Evolutionary conservation across 2,329 filamentous ascomycete genomes (phyloP).

Genomic region (Clarireedia homoeocarpa): DNA sequence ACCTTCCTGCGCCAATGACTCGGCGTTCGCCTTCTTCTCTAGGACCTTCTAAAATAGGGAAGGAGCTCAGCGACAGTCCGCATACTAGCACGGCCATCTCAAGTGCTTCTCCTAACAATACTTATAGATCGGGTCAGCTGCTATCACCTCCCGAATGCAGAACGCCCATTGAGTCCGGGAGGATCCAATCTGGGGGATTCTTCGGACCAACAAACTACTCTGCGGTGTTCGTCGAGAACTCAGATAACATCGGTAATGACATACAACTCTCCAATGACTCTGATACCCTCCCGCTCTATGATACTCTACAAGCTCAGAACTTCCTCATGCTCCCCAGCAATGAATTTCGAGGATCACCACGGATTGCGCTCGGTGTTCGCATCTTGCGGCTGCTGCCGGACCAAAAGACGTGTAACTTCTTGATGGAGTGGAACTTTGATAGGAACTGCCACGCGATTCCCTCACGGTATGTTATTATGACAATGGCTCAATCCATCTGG

Average conservation of each 20-base stretch:
- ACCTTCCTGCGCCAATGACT: slow-evolving; percentile 25
- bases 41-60: not conserved
- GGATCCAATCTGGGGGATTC: slow-evolving; percentile 13
- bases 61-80: not conserved
- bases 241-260: slow-evolving; percentile 21
- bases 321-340: slow-evolving; percentile 24
- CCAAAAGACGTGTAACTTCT: slow-evolving; percentile 21
- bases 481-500: slow-evolving; percentile 20
- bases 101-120: not conserved
- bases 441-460: slow-evolving; percentile 13
- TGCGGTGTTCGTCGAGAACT: slow-evolving; percentile 26
- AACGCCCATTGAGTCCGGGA: not conserved
- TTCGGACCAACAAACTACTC: slow-evolving; percentile 28
- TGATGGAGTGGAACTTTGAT: slow-evolving; percentile 20
- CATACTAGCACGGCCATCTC: not conserved
- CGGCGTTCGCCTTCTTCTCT: not conserved
- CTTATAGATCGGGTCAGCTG: no score
- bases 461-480: slow-evolving; percentile 12
- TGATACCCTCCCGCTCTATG: slow-evolving; percentile 14
- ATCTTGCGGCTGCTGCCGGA: slow-evolving; percentile 23
- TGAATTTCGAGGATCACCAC: slow-evolving; percentile 16
- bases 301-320: slow-evolving; percentile 23
- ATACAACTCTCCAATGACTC: slow-evolving; percentile 24
- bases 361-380: slow-evolving; percentile 22
- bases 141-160: not conserved